Evolutionary conservation across 2,329 filamentous ascomycete genomes (phyloP).

Genomic region (Alternaria sp.): DNA sequence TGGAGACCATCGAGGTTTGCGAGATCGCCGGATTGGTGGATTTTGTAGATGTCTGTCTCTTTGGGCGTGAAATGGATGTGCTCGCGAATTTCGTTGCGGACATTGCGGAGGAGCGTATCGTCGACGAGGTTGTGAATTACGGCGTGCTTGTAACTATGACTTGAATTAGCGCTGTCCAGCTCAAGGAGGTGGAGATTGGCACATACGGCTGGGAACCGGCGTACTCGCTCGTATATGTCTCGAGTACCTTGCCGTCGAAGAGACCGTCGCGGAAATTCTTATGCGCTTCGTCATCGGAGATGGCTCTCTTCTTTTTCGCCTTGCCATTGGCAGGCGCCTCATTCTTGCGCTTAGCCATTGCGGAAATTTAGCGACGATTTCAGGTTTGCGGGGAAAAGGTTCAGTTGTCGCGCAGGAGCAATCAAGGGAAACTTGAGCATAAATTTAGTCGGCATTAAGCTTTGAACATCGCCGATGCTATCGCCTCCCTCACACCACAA

Average conservation of each 20-base stretch:
- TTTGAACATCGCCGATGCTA: slow-evolving; percentile 18
- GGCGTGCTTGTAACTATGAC: slow-evolving; percentile 80
- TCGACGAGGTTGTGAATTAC: slow-evolving; percentile 86
- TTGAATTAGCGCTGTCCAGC: slow-evolving; percentile 10
- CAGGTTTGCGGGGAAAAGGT: slow-evolving; percentile 29
- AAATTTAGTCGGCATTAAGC: slow-evolving; percentile 25
- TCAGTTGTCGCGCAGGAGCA: slow-evolving; percentile 10
- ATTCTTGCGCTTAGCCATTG: slow-evolving; percentile 54
- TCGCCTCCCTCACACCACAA: slow-evolving; percentile 24
- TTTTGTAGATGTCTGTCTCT: slow-evolving; percentile 99
- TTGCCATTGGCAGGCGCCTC: slow-evolving; percentile 48
- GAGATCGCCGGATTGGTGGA: slow-evolving; percentile 96
- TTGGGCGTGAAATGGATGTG: slow-evolving; percentile 97
- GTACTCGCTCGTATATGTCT: slow-evolving; percentile 48
- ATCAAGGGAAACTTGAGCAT: slow-evolving; percentile 16
- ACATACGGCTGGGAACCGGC: slow-evolving; percentile 52
- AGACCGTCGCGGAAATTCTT: slow-evolving; percentile 50
- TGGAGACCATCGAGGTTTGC: slow-evolving; percentile 96
- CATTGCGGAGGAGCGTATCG: slow-evolving; percentile 80
- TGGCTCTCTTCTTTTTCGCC: slow-evolving; percentile 56
- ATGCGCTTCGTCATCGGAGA: slow-evolving; percentile 52
- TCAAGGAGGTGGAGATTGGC: not conserved
- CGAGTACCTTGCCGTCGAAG: slow-evolving; percentile 48
- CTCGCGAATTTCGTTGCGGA: slow-evolving; percentile 86
- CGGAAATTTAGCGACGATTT: slow-evolving; percentile 9